Conservation (phyloP, 306 rosid genomes). For the Alnus rubra region DNA sequence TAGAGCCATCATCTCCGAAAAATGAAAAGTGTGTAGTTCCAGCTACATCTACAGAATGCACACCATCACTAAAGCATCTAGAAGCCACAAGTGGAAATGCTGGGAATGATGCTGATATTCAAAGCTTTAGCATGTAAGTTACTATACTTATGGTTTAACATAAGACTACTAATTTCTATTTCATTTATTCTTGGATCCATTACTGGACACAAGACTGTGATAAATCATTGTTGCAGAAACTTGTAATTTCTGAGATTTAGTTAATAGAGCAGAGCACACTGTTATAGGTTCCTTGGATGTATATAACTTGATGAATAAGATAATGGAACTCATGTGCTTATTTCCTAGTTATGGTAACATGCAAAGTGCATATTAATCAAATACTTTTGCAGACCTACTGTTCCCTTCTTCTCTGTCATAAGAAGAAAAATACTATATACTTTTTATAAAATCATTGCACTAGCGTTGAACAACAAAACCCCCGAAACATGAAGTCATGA, state of each 20-base stretch:
- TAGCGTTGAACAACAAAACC: not conserved
- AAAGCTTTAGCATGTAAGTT: conserved; percentile 65
- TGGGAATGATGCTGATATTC: conserved; percentile 45
- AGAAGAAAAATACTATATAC: not conserved
- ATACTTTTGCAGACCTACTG: not conserved
- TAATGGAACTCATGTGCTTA: not conserved
- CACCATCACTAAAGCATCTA: conserved; percentile 40
- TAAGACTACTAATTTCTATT: not conserved
- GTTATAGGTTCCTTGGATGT: not conserved
- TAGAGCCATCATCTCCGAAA: conserved; percentile 23
- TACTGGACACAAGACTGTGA: not conserved
- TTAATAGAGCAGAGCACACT: not conserved
- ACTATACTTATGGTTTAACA: conserved; percentile 11
- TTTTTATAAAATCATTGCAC: not conserved
- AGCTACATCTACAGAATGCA: conserved; percentile 41
- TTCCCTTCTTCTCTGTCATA: not conserved
- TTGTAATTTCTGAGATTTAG: not conserved
- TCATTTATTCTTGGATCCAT: not conserved
- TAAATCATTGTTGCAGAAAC: not conserved
- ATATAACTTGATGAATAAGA: not conserved
- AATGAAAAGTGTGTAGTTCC: conserved; percentile 43
- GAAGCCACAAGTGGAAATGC: conserved; percentile 47
- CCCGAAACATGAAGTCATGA: not conserved
- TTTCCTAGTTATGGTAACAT: not conserved
- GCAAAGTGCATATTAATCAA: not conserved